A percentile compares a stretch with the other conserved stretches of the same genome.
These are phyloP conservation scores for Coccomyxa sp. DNA, from an alignment of 139 green algal species.

Conservation along the genomic window DNA sequence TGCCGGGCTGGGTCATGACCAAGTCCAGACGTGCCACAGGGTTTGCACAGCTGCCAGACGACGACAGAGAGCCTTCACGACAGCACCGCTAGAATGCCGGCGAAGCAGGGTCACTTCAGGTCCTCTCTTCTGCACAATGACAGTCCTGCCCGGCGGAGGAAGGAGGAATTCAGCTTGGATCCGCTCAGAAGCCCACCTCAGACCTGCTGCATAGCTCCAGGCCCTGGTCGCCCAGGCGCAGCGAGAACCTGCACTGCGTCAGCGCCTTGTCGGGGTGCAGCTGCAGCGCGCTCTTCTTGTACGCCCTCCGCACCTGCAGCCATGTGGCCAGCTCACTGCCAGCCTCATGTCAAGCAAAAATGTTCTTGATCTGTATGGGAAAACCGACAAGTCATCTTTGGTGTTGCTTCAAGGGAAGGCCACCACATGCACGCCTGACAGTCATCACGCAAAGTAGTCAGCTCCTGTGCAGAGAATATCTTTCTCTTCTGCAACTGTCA, in stretches of 20 bases:
- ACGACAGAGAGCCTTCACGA: neutral
- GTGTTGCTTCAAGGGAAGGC: neutral
- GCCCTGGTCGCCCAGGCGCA: neutral
- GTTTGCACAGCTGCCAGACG: neutral
- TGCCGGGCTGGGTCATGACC: neutral
- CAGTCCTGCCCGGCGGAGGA: neutral
- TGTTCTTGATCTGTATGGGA: neutral
- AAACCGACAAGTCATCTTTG: neutral
- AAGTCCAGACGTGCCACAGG: neutral
- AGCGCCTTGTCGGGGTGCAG: constrained; percentile 55
- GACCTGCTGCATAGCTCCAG: neutral
- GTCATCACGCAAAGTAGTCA: neutral
- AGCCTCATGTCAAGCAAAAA: too few relatives aligned
- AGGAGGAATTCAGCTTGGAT: neutral
- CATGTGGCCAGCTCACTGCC: too few relatives aligned
- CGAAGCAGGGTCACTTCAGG: neutral
- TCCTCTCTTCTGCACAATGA: neutral
- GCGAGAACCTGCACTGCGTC: constrained; percentile 17
- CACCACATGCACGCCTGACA: neutral
- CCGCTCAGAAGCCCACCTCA: neutral
- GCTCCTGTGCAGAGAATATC: neutral
- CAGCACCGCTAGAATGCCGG: neutral
- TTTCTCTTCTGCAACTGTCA: neutral
- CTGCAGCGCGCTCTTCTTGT: constrained; percentile 33
- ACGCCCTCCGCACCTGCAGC: constrained; percentile 37